phyloP scores from a whole-genome alignment of 306 rosid species.

The Trifolium pratense region DNA sequence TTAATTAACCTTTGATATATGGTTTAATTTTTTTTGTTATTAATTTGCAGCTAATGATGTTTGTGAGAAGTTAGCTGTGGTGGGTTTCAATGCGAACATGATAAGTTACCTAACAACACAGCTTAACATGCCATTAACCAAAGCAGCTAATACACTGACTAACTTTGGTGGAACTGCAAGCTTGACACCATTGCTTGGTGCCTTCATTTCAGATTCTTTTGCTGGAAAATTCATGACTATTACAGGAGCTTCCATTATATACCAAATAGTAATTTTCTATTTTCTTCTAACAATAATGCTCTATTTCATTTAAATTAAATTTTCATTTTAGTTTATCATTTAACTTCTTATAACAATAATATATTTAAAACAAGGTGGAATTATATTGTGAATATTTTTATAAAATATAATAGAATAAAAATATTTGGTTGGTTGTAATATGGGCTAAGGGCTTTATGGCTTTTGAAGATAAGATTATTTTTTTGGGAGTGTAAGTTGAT shows the following conservation, averaged over 20 bases:
- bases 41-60: constrained; percentile 71
- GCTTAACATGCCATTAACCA: constrained; percentile 83
- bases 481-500: background rate
- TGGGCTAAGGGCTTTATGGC: background rate
- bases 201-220: constrained; percentile 80
- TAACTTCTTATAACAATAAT: too few relatives aligned
- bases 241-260: constrained; percentile 69
- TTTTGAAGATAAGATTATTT: background rate
- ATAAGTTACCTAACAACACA: constrained; percentile 83
- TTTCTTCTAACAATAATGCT: background rate
- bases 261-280: constrained; percentile 60
- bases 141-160: constrained; percentile 91
- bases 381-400: background rate
- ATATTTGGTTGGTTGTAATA: background rate
- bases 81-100: constrained; percentile 84
- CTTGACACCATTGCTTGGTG: constrained; percentile 92
- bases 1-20: background rate
- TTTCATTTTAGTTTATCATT: background rate
- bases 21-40: too few relatives aligned
- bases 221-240: constrained; percentile 88
- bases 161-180: constrained; percentile 84
- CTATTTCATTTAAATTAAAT: background rate
- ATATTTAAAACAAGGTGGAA: too few relatives aligned
- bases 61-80: constrained; percentile 93
- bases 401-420: too few relatives aligned